Percentiles rank a stretch among this genome's conserved stretches.
Conservation (phyloP, 495 filamentous ascomycete species). For the Pyrenula aspistea region DNA sequence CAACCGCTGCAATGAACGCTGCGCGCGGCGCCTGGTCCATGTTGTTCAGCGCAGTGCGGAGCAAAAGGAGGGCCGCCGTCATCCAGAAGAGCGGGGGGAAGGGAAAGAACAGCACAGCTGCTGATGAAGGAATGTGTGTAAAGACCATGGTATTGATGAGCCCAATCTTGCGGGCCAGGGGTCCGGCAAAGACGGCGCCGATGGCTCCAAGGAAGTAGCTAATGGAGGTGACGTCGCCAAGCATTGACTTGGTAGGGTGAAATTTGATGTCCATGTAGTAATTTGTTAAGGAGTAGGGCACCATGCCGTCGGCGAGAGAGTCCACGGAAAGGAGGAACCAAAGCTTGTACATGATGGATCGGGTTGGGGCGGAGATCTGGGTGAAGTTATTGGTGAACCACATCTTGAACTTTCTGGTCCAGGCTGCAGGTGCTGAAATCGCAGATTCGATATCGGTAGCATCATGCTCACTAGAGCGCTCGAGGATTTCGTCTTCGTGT, state of each 20-base stretch:
- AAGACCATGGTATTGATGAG: slow-evolving; percentile 60
- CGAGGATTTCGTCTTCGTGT: not conserved
- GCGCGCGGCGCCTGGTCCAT: slow-evolving; percentile 78
- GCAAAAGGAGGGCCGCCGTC: slow-evolving; percentile 49
- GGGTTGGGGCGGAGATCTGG: slow-evolving; percentile 43
- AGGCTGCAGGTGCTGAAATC: slow-evolving; percentile 36
- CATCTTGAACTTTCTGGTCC: slow-evolving; percentile 3
- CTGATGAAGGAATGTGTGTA: slow-evolving; percentile 55
- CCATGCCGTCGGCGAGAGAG: slow-evolving; percentile 63
- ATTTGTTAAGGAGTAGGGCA: not conserved
- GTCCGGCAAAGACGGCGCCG: not conserved
- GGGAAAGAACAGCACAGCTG: slow-evolving; percentile 25
- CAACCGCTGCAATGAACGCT: slow-evolving; percentile 63
- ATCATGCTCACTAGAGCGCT: not conserved
- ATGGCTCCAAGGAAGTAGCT: not conserved
- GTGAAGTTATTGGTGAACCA: slow-evolving; percentile 15
- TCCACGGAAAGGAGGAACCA: slow-evolving; percentile 71
- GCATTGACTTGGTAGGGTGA: not conserved
- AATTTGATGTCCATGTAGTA: not conserved
- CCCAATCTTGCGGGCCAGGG: not conserved
- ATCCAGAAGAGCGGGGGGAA: slow-evolving; percentile 41
- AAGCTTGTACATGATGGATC: slow-evolving; percentile 51
- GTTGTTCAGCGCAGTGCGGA: slow-evolving; percentile 57
- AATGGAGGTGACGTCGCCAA: not conserved
- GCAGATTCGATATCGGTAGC: slow-evolving; percentile 3